Evolutionary conservation across 2,329 filamentous ascomycete species (phyloP), one percentile per base, ranked within the genome.

Genomic region (Bipolaris cookei): DNA sequence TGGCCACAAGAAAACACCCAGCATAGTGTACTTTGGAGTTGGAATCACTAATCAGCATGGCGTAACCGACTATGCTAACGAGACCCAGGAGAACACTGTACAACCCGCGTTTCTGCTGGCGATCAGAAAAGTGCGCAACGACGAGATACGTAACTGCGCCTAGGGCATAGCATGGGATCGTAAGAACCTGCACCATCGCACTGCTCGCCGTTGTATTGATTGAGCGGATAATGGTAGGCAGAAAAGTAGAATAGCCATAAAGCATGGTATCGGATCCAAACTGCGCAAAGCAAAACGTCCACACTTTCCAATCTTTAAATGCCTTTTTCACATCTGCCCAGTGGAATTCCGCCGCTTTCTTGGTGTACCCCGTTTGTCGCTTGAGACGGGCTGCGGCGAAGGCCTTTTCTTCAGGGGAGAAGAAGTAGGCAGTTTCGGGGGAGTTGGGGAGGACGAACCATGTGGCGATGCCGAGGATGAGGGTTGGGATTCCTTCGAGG

Each of bases 231-330:
- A 94, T 93, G 4, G 89, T 92, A 0, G 90, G 90, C 42, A 94
- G 77, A 70, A 93, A 93, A 0, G 89, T 92, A 47, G 86, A 89
- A 74, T 87, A 92, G 4, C 90, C 89, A 68, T 93, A 93, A 0
- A 93, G 81, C 85, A 92, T 90, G 1, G 88, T 90, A 67, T 92
- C 89, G 14, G 84, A 82, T 4, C 89, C 88, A 69, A 92, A 92
- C 71, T 91, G 88, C 4, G 81, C 88, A 35, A 86, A 73, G 61
- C 83, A 88, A 71, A 92, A 92, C 1, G 83, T 77, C 82, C 87
- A 91, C 21, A 91, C 85, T 71, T 90, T 92, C 89, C 89, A 92
- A 74, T 94, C 90, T 61, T 80, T 83, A 58, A 90, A 85, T 0
- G 87, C 89, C 53, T 84, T 84, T 61, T 82, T 78, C 68, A 91